phyloP scores from a whole-genome alignment of 768 basidiomycete species.

The Lentinula sp. region DNA sequence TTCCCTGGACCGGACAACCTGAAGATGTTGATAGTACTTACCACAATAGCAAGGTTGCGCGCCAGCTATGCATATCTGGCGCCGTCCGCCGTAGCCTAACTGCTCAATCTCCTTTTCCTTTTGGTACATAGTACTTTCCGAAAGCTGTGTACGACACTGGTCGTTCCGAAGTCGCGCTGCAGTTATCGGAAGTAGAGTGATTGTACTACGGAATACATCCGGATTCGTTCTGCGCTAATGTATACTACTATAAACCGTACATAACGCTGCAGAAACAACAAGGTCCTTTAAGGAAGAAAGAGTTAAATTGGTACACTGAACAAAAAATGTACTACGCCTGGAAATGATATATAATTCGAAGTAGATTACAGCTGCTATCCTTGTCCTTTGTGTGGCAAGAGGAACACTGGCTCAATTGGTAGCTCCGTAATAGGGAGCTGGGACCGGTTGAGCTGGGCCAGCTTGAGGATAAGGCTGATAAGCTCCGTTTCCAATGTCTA shows the following conservation, averaged over 20 bases:
- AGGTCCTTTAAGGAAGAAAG: too few species aligned
- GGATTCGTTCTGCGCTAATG: too few species aligned
- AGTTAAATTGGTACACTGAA: too few species aligned
- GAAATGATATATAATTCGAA: too few species aligned
- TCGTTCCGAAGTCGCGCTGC: constrained; percentile 31
- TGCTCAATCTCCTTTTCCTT: constrained; percentile 36
- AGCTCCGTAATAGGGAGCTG: constrained; percentile 4
- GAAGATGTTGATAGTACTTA: constrained; percentile 21
- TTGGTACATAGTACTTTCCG: constrained; percentile 44
- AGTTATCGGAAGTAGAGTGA: constrained; percentile 9
- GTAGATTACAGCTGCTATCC: too few species aligned
- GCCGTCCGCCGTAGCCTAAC: constrained; percentile 16
- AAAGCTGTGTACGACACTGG: constrained; percentile 43
- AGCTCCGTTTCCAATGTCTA: constrained; percentile 23
- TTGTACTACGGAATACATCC: too few species aligned
- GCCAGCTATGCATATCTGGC: constrained; percentile 48
- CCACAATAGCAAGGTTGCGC: constrained; percentile 26
- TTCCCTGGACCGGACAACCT: constrained; percentile 21
- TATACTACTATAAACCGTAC: too few species aligned
- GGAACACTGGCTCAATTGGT: neutral
- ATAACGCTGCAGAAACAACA: too few species aligned
- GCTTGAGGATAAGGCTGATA: constrained; percentile 19
- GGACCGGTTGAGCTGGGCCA: neutral
- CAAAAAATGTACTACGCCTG: too few species aligned
- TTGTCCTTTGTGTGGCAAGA: neutral